Evolutionary conservation across 139 green algal genomes (phyloP), one percentile per base, ranked within the genome.

Genomic region (Picochlorum sp.): DNA sequence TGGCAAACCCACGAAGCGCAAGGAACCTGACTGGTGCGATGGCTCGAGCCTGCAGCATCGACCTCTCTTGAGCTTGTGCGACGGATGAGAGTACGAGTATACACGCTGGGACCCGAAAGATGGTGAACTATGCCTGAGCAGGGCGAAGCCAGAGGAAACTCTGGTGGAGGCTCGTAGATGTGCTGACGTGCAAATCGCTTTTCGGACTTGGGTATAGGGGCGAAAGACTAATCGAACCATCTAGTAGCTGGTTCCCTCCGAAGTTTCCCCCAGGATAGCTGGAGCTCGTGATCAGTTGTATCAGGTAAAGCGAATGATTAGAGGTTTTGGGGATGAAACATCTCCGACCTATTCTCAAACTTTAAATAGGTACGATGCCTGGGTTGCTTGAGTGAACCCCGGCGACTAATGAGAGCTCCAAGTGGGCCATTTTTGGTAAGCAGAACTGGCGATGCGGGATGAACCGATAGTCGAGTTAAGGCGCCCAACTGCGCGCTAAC

Each of bases 171-270:
- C 84, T 91, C 86, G 86, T 89, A 94, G 84, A 85, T 87, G 85
- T 92, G 83, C 87, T 92, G 85, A 95, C 85, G 87, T 95, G 87
- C 87, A 95, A 95, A 95, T 95, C 86, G 88, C 83, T 95, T 88
- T 87, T 92, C 86, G 73, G 83, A 95, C 81, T 92, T 95, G 82
- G n/a, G 88, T 93, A 95, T 95, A 93, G 86, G 88, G 87, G 88
- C 88, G 88, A 95, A 95, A 95, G 88, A 95, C 88, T 95, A 95
- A 95, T 95, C 87, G 87, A 95, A 95, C 87, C 84, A 92, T 92
- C 80, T 91, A 94, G 85, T 95, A 95, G 87, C 85, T 95, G 87
- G 84, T 95, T 95, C 77, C 84, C 83, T 90, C 87, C 83, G 85
- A 94, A 94, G 85, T 92, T 90, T 94, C 83, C 85, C 83, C 83